These are phyloP conservation scores for Fusarium guadeloupense DNA, from an alignment of 2,329 filamentous ascomycete genomes.

Conservation along the genomic window DNA sequence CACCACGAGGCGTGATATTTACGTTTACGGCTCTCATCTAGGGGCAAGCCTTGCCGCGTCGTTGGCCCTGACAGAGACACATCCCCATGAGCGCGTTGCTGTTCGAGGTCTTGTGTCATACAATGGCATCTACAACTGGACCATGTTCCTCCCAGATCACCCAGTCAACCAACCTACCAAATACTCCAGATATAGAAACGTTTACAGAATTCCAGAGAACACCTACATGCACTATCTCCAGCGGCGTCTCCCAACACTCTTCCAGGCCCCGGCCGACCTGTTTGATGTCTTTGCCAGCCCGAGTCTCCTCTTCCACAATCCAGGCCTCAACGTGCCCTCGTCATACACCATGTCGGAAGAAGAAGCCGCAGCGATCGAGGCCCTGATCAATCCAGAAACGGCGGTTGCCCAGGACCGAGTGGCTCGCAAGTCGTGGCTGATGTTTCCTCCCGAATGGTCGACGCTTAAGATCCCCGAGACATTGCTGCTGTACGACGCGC, in stretches of 20 bases:
- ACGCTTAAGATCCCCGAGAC: constrained; percentile 60
- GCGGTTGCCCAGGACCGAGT: constrained; percentile 30
- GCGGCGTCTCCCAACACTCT: constrained; percentile 54
- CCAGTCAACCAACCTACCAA: constrained; percentile 50
- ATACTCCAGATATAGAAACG: constrained; percentile 24
- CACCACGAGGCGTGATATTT: constrained; percentile 49
- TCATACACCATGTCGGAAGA: constrained; percentile 53
- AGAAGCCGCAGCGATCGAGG: constrained; percentile 39
- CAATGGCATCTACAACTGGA: constrained; percentile 73
- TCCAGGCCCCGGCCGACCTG: constrained; percentile 57
- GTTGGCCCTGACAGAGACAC: constrained; percentile 65
- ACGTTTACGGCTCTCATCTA: constrained; percentile 66
- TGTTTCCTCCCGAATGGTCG: constrained; percentile 59
- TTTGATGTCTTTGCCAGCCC: constrained; percentile 71
- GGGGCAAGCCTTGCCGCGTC: constrained; percentile 66
- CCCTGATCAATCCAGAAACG: constrained; percentile 37
- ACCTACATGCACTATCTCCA: constrained; percentile 52
- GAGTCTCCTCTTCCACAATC: constrained; percentile 65
- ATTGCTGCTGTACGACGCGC: constrained; percentile 58
- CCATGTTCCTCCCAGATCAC: constrained; percentile 65
- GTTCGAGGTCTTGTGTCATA: constrained; percentile 64
- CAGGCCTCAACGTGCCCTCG: constrained; percentile 57
- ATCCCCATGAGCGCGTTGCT: constrained; percentile 53
- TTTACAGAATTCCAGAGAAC: constrained; percentile 38
- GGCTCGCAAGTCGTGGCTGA: constrained; percentile 55